These are phyloP conservation scores for Hyparrhenia diplandra DNA, from an alignment of 176 grass and related monocot genomes.

Conservation along the genomic window DNA sequence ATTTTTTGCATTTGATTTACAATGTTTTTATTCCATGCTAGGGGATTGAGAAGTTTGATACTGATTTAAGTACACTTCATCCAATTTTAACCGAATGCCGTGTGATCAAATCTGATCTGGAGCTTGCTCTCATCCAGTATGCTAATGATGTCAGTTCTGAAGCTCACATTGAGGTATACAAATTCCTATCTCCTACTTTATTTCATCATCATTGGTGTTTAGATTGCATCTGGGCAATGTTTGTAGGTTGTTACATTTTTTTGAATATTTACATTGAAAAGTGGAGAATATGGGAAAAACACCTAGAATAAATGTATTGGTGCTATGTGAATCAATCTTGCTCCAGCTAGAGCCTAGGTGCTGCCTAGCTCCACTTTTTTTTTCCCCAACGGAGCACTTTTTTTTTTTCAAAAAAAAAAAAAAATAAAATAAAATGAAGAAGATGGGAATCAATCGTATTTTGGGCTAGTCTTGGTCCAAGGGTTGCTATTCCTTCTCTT, in stretches of 20 bases:
- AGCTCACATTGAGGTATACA: constrained; percentile 86
- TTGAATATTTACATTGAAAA: neutral
- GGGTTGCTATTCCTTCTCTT: neutral
- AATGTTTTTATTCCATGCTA: constrained; percentile 23
- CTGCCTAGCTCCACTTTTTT: neutral
- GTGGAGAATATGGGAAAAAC: neutral
- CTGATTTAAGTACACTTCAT: constrained; percentile 75
- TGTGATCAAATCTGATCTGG: constrained; percentile 84
- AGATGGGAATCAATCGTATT: neutral
- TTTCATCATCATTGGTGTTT: neutral
- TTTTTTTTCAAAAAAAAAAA: too few species aligned
- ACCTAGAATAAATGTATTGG: neutral
- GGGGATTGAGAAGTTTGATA: constrained; percentile 85
- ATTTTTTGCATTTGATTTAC: constrained; percentile 1
- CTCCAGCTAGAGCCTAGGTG: neutral
- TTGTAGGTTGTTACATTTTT: neutral
- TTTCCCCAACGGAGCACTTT: neutral
- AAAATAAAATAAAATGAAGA: neutral
- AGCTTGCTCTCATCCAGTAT: constrained; percentile 89
- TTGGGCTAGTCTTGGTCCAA: neutral
- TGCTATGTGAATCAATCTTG: neutral
- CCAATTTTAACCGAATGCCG: constrained; percentile 93
- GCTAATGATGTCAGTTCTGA: constrained; percentile 98
- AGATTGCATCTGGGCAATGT: neutral
- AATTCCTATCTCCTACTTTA: neutral